Conservation (phyloP, 2,329 filamentous ascomycete genomes). For the Stenocarpella maydis region DNA sequence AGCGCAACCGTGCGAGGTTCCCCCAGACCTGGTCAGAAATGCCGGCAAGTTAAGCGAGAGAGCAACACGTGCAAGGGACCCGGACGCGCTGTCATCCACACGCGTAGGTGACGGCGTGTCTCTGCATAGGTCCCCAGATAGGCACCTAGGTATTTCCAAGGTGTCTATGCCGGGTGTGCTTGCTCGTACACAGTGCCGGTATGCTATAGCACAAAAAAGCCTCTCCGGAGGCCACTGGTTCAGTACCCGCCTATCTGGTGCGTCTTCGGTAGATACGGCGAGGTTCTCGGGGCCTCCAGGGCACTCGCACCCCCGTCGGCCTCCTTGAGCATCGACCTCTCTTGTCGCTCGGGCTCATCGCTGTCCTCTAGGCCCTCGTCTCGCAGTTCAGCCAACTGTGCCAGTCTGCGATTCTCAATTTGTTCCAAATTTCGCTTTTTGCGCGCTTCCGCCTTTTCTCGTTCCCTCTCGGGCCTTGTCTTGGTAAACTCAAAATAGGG, state of each 20-base stretch:
- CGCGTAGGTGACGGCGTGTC: not conserved
- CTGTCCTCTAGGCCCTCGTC: no score
- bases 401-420: no score
- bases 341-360: no score
- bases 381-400: no score
- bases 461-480: not conserved
- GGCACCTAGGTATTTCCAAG: no score
- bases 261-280: slow-evolving; percentile 6
- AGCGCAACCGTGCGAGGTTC: not conserved
- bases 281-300: not conserved
- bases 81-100: no score
- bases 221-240: not conserved
- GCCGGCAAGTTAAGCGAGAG: no score
- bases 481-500: no score
- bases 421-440: not conserved
- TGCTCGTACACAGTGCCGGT: not conserved
- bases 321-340: not conserved
- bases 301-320: not conserved
- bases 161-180: not conserved
- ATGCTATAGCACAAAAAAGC: not conserved
- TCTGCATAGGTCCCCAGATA: no score
- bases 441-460: not conserved
- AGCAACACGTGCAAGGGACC: no score
- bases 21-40: no score
- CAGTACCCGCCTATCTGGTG: not conserved